Conservation (phyloP, 805 yeast species). For the Saccharomycopsis fodiens region DNA sequence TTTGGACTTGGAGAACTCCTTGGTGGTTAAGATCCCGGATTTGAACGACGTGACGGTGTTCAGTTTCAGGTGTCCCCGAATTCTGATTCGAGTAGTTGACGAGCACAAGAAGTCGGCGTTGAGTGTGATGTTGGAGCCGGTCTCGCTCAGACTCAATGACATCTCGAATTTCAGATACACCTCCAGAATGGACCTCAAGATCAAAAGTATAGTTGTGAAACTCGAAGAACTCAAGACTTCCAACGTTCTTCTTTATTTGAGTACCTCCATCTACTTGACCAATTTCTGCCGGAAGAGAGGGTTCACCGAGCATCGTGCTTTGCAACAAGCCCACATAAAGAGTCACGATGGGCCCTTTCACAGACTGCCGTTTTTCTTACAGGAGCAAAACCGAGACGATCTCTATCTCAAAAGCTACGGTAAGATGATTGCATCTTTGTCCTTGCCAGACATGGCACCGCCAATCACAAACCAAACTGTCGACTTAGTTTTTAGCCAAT, state of each 20-base stretch:
- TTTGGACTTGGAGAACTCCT: conserved; percentile 67
- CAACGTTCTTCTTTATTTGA: conserved; percentile 33
- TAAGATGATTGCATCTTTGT: conserved; percentile 48
- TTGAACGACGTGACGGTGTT: conserved; percentile 66
- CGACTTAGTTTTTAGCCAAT: conserved; percentile 33
- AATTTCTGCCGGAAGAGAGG: conserved; percentile 50
- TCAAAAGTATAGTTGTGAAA: conserved; percentile 39
- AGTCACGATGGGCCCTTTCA: conserved; percentile 79
- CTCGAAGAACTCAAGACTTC: conserved; percentile 24
- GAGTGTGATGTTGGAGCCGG: conserved; percentile 22
- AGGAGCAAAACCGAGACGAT: conserved; percentile 39
- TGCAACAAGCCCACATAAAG: conserved; percentile 60
- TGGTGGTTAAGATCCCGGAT: conserved; percentile 47
- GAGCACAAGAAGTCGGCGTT: conserved; percentile 25
- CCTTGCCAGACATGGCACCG: conserved; percentile 54
- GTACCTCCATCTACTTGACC: conserved; percentile 54
- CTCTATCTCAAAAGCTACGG: conserved; percentile 44
- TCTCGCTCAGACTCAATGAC: conserved; percentile 50
- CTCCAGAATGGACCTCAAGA: conserved; percentile 38
- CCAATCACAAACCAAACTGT: conserved; percentile 49
- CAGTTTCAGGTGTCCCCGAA: conserved; percentile 42
- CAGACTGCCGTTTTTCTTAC: conserved; percentile 65
- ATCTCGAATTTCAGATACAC: conserved; percentile 62
- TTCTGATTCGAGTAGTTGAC: conserved; percentile 36
- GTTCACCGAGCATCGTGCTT: conserved; percentile 35